A percentile compares a stretch with the other conserved stretches of the same genome.
These are phyloP conservation scores for Limnomonas spitsbergensis DNA, from an alignment of 139 green algal species.

Conservation along the genomic window DNA sequence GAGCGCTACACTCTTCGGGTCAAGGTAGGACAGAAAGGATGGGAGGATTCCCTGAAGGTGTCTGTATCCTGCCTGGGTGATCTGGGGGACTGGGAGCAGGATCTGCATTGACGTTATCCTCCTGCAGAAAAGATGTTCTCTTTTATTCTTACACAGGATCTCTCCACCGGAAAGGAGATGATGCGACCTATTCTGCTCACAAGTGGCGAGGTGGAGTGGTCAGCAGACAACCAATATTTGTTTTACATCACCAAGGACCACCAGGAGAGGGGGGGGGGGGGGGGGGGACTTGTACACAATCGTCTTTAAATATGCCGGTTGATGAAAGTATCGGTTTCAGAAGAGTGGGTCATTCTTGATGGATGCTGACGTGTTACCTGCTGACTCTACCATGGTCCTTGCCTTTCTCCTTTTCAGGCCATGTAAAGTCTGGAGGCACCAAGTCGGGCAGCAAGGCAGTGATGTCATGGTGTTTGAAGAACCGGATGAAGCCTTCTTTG, in stretches of 20 bases:
- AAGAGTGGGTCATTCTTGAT: no score
- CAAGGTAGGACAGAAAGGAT: constrained; percentile 37
- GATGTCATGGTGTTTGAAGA: constrained; percentile 79
- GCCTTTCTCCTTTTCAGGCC: no score
- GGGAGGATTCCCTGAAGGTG: background rate
- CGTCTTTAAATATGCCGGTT: background rate
- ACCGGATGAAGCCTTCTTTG: constrained; percentile 66
- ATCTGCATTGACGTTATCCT: no score
- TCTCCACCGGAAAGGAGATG: constrained; percentile 24
- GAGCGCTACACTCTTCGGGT: constrained; percentile 85
- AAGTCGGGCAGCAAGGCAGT: constrained; percentile 45
- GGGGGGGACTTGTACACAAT: background rate
- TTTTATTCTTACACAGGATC: background rate
- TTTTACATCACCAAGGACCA: constrained; percentile 83
- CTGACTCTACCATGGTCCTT: no score
- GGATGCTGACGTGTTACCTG: no score
- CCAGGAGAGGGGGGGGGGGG: constrained; percentile 48
- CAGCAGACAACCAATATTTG: constrained; percentile 59
- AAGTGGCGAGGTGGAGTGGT: constrained; percentile 58
- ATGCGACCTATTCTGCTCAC: constrained; percentile 59
- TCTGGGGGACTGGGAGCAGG: no score
- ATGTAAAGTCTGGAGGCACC: constrained; percentile 27
- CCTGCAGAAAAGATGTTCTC: no score
- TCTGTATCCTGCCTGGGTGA: no score
- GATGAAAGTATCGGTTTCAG: no score